Evolutionary conservation across 2,329 filamentous ascomycete genomes (phyloP).

Genomic region (Epichloe amarillans): DNA sequence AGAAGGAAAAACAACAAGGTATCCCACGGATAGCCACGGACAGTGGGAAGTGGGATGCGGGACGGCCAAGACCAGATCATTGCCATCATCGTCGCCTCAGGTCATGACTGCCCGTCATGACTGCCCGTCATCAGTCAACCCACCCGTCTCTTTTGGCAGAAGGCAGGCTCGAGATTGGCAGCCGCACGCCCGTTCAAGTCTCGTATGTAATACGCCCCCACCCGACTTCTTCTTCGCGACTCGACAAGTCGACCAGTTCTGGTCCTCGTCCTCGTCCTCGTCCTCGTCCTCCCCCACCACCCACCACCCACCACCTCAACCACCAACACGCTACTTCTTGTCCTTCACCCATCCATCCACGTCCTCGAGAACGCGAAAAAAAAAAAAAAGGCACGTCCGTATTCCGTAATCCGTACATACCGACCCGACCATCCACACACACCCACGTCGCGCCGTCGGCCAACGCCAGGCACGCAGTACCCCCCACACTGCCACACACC

Average conservation of each 20-base stretch:
- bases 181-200: conserved; percentile 1
- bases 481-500: conserved; percentile 5
- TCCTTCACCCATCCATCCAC: not conserved
- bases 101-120: not conserved
- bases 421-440: not conserved
- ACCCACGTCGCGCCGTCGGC: conserved; percentile 3
- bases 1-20: too few species aligned
- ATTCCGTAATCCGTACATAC: too few species aligned
- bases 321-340: conserved; percentile 1
- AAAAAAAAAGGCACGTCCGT: not conserved
- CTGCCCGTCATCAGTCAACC: not conserved
- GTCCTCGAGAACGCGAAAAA: not conserved
- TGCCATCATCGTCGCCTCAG: not conserved
- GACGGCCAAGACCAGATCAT: not conserved
- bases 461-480: conserved; percentile 3
- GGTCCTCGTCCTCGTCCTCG: too few species aligned
- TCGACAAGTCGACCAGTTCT: not conserved
- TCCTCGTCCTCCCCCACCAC: too few species aligned
- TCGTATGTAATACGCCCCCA: not conserved
- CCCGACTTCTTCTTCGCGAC: not conserved
- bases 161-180: not conserved
- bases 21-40: not conserved
- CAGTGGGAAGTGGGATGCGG: not conserved
- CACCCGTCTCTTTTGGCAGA: not conserved
- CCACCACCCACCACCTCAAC: not conserved